Evolutionary conservation across 192 early-diverging fungal genomes (phyloP), one percentile per base, ranked within the genome.

Genomic region (Haplosporangium gracile): DNA sequence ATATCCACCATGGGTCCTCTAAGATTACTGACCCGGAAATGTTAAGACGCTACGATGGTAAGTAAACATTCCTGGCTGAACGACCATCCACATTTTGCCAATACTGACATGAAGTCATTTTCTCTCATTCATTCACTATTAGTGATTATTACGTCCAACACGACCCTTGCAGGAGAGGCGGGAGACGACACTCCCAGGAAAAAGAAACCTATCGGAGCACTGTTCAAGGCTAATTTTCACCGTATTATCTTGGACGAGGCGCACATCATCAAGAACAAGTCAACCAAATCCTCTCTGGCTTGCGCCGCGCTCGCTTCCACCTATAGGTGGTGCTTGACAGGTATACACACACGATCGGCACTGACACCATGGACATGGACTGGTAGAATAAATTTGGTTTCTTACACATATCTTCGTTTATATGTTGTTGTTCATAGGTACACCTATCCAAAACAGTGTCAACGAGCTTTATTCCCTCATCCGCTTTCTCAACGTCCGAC

Each of bases 381-480:
- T 51, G 70, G 70, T 13, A 42, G 1, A 42, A 18, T 8, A 5
- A 42, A n/a, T 18, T 42, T 39, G 2, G 13, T 26, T 68, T 29
- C 40, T 71, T 74, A 13, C 68, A 26, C 24, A 34, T 29, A 73
- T 63, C 18, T 7, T 1, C n/a, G 13, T 34, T 13, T 13, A 34
- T 77, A 4, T 34, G 20, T 29, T 75, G 5, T 20, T 73, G 13
- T 71, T 81, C 68, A 39, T 45, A 86, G 84, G 84, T 29, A 82
- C 81, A 1, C 81, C 92, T 53, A 90, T 93, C 69, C 94, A 96
- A 80, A 96, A 96, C 77, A 91, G 85, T 57, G 81, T 96, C 5
- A 92, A 93, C 32, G 95, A 97, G 68, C 69, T 96, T 4, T 97
- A 92, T 76, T 90, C 93, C n/a, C 79, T 95, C 15, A 76, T 96